phyloP scores from a whole-genome alignment of 1,139 yeast species.

The Yamadazyma atmosphaerica region DNA sequence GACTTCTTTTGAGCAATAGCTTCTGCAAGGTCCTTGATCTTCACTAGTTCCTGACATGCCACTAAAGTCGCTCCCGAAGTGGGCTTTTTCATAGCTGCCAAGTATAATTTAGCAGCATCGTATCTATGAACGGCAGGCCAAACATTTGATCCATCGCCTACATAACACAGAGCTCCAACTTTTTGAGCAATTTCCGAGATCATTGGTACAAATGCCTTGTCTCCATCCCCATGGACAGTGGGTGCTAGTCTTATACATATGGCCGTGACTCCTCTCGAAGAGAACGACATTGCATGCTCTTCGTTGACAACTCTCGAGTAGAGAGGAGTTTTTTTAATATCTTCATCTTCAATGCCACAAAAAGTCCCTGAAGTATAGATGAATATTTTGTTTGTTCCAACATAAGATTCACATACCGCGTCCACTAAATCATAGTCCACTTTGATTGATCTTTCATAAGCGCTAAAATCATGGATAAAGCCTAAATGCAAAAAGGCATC shows the following conservation, averaged over 20 bases:
- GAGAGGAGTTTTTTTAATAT: not conserved
- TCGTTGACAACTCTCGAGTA: slow-evolving; percentile 5
- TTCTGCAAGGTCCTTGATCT: slow-evolving; percentile 21
- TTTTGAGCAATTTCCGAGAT: slow-evolving; percentile 13
- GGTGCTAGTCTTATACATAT: slow-evolving; percentile 24
- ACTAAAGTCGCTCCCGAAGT: slow-evolving; percentile 22
- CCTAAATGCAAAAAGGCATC: slow-evolving; percentile 36
- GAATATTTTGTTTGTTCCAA: slow-evolving; percentile 22
- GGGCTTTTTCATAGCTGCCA: slow-evolving; percentile 26
- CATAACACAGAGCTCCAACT: slow-evolving; percentile 16
- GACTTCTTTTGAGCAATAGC: slow-evolving; percentile 19
- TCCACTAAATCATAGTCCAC: slow-evolving; percentile 20
- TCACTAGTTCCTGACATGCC: slow-evolving; percentile 21
- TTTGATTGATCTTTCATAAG: slow-evolving; percentile 9
- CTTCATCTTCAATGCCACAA: not conserved
- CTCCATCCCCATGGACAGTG: slow-evolving; percentile 27
- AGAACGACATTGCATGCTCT: slow-evolving; percentile 8
- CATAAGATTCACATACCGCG: slow-evolving; percentile 22
- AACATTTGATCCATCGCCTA: slow-evolving; percentile 22
- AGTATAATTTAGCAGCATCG: slow-evolving; percentile 27
- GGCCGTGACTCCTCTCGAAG: slow-evolving; percentile 20
- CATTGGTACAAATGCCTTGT: slow-evolving; percentile 17
- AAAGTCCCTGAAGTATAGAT: slow-evolving; percentile 18
- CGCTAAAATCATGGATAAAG: slow-evolving; percentile 23
- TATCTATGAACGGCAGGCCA: slow-evolving; percentile 29